phyloP scores from a whole-genome alignment of 2,329 filamentous ascomycete genomes.

The Triangularia verruculosa region DNA sequence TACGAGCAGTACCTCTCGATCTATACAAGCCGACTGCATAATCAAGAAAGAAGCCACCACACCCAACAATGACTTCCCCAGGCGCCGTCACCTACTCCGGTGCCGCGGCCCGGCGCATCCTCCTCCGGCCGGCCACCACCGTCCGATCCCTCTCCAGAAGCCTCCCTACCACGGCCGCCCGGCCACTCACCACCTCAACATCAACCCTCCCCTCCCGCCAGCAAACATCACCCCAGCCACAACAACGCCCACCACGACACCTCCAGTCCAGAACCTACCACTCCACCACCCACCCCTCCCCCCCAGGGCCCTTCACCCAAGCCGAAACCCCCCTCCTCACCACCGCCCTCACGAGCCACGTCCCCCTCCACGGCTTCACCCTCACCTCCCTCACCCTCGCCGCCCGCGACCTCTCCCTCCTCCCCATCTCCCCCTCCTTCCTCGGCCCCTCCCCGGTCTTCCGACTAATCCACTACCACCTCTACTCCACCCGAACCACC shows the following conservation, averaged over 20 bases:
- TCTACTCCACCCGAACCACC: conserved; percentile 61
- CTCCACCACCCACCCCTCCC: conserved; percentile 65
- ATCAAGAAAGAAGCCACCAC: not conserved
- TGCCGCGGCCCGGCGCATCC: conserved; percentile 15
- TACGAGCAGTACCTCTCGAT: not conserved
- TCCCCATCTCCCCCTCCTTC: conserved; percentile 80
- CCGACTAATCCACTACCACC: conserved; percentile 71
- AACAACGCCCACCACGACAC: not conserved
- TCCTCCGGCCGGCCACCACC: conserved; percentile 8
- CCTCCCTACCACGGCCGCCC: not conserved
- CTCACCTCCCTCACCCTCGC: conserved; percentile 69
- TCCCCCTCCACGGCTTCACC: conserved; percentile 82
- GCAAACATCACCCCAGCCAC: conserved; percentile 1
- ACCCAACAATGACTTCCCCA: conserved; percentile 7
- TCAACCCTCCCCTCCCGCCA: not conserved
- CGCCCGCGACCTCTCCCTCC: conserved; percentile 79
- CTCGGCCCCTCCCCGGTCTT: conserved; percentile 75
- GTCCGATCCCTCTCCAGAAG: not conserved
- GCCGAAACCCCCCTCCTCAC: conserved; percentile 75
- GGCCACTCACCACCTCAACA: not conserved
- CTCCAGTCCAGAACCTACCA: conserved; percentile 53
- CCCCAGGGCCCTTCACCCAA: conserved; percentile 60
- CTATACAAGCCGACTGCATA: not conserved
- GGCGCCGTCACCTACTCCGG: conserved; percentile 4
- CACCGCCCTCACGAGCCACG: conserved; percentile 67